Conservation (phyloP, 2,329 filamentous ascomycete species). For the Claviceps cyperi region DNA sequence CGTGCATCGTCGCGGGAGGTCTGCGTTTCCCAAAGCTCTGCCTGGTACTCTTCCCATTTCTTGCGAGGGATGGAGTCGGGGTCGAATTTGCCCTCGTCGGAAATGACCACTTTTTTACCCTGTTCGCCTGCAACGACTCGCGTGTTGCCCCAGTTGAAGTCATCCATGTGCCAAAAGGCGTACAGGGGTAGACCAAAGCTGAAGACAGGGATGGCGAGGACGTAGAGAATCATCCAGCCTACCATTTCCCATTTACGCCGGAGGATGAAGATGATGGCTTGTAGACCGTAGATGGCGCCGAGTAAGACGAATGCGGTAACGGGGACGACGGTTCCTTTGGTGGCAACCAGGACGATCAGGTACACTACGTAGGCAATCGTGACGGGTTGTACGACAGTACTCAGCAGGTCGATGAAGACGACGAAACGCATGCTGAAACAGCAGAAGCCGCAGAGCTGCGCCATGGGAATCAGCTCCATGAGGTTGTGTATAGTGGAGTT, state of each 20-base stretch:
- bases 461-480: constrained; percentile 83
- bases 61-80: constrained; percentile 85
- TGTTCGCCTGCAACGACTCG: constrained; percentile 91
- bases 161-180: constrained; percentile 98
- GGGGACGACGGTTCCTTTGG: constrained; percentile 52
- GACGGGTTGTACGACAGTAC: constrained; percentile 82
- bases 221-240: constrained; percentile 96
- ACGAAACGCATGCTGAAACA: constrained; percentile 99
- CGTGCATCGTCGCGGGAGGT: constrained; percentile 66
- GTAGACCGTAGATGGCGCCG: constrained; percentile 91
- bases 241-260: constrained; percentile 99
- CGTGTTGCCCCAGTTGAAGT: constrained; percentile 98
- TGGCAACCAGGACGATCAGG: constrained; percentile 60
- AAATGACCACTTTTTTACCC: constrained; percentile 82
- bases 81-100: constrained; percentile 97
- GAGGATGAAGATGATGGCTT: constrained; percentile 92
- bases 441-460: constrained; percentile 96
- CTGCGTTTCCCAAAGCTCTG: constrained; percentile 92
- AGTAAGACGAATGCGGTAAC: constrained; percentile 80
- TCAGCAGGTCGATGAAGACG: constrained; percentile 85
- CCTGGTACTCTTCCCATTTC: constrained; percentile 98
- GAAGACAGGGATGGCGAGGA: constrained; percentile 83
- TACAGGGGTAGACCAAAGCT: constrained; percentile 82
- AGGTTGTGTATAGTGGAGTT: constrained; percentile 98
- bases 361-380: constrained; percentile 83